Evolutionary conservation across 331 rosid species (phyloP).

Genomic region (Malus hybrid): DNA sequence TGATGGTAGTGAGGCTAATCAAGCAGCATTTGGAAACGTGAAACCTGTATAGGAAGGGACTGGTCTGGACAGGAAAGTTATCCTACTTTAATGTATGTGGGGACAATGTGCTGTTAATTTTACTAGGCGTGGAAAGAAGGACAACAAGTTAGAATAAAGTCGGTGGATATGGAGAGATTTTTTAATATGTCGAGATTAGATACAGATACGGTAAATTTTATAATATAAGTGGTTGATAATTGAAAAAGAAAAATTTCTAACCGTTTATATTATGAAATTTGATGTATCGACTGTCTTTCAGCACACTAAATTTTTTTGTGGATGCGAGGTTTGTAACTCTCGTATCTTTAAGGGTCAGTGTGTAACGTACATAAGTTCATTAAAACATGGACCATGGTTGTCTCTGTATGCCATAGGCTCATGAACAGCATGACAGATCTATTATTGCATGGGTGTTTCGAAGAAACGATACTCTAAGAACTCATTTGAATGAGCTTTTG

Average conservation of each 20-base stretch:
- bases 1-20: background rate
- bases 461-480: too few relatives aligned
- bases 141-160: too few relatives aligned
- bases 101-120: slow-evolving; percentile 4
- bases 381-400: background rate
- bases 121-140: background rate
- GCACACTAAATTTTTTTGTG: too few relatives aligned
- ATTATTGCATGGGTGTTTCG: too few relatives aligned
- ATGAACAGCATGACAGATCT: background rate
- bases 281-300: too few relatives aligned
- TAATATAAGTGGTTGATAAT: too few relatives aligned
- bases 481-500: too few relatives aligned
- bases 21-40: too few relatives aligned
- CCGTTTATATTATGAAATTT: too few relatives aligned
- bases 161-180: too few relatives aligned
- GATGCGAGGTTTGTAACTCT: background rate
- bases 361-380: background rate
- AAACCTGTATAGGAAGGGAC: background rate
- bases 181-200: too few relatives aligned
- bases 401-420: background rate
- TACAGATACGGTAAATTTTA: rapidly evolving
- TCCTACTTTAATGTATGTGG: background rate
- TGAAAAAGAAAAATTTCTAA: too few relatives aligned
- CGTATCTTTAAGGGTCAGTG: background rate
- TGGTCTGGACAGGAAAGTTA: background rate